Conservation (phyloP, 1,139 yeast species). For the Sugiyamaella castrensis region DNA sequence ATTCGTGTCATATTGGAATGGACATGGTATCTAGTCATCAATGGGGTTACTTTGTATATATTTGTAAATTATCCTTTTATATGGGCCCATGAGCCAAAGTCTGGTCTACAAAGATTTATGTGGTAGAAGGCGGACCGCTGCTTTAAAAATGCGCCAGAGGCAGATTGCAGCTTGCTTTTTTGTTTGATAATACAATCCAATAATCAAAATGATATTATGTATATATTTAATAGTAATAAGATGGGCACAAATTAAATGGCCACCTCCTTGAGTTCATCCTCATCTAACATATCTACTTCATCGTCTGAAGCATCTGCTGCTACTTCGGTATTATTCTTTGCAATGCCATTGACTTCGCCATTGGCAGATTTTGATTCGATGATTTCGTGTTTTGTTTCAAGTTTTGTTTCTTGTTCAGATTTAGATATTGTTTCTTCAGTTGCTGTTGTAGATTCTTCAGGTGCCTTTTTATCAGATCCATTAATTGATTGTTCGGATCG, state of each 20-base stretch:
- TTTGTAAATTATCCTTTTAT: constrained; percentile 61
- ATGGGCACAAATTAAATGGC: constrained; percentile 18
- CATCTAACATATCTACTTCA: constrained; percentile 24
- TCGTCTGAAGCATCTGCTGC: constrained; percentile 20
- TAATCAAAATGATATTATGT: not conserved
- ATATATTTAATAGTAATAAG: not conserved
- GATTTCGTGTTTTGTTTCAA: not conserved
- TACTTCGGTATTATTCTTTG: constrained; percentile 4
- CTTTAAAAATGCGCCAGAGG: constrained; percentile 4
- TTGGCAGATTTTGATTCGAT: constrained; percentile 4
- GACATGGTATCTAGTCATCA: constrained; percentile 57
- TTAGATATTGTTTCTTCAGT: not conserved
- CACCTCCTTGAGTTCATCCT: constrained; percentile 26
- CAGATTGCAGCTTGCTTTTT: constrained; percentile 9
- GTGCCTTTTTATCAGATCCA: not conserved
- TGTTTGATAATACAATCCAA: constrained; percentile 1
- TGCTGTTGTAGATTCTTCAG: not conserved
- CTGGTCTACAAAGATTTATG: constrained; percentile 71
- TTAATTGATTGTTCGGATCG: not conserved
- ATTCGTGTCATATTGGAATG: constrained; percentile 52
- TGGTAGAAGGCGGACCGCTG: constrained; percentile 52
- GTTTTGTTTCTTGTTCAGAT: not conserved
- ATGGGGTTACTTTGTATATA: constrained; percentile 50
- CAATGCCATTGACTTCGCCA: not conserved
- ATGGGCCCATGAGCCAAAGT: constrained; percentile 57